Evolutionary conservation across 1,139 yeast genomes (phyloP).

Genomic region (Hyphopichia pseudoburtonii): DNA sequence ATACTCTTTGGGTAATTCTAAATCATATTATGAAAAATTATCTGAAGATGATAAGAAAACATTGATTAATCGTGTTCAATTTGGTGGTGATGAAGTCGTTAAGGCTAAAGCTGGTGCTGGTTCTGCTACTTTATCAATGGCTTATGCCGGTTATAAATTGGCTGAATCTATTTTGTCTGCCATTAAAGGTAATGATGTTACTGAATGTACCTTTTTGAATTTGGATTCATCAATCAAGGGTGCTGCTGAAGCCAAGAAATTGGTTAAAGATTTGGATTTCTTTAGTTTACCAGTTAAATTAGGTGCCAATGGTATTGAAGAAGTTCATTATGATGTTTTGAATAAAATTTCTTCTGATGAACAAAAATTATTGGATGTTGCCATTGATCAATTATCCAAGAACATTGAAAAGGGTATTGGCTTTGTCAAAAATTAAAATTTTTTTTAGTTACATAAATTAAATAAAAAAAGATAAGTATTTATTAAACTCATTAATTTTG

Average conservation of each 20-base stretch:
- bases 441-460: background rate
- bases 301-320: constrained; percentile 86
- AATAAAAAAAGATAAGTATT: background rate
- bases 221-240: constrained; percentile 44
- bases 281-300: constrained; percentile 90
- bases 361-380: constrained; percentile 72
- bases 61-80: constrained; percentile 90
- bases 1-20: constrained; percentile 57
- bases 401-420: constrained; percentile 66
- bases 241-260: constrained; percentile 76
- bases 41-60: constrained; percentile 60
- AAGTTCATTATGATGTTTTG: constrained; percentile 49
- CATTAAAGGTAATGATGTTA: constrained; percentile 59
- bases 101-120: constrained; percentile 99
- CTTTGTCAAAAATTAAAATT: constrained; percentile 36
- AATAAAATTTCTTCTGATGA: constrained; percentile 60
- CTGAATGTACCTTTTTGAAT: constrained; percentile 74
- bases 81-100: constrained; percentile 99
- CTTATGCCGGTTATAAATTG: constrained; percentile 95
- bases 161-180: constrained; percentile 86
- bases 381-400: constrained; percentile 79
- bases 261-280: constrained; percentile 80
- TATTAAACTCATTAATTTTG: background rate
- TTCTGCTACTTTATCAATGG: constrained; percentile 98
- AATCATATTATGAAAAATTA: constrained; percentile 48